Base-by-base conservation (phyloP, 805 yeast species). In the Kuraishia capsulata region DNA sequence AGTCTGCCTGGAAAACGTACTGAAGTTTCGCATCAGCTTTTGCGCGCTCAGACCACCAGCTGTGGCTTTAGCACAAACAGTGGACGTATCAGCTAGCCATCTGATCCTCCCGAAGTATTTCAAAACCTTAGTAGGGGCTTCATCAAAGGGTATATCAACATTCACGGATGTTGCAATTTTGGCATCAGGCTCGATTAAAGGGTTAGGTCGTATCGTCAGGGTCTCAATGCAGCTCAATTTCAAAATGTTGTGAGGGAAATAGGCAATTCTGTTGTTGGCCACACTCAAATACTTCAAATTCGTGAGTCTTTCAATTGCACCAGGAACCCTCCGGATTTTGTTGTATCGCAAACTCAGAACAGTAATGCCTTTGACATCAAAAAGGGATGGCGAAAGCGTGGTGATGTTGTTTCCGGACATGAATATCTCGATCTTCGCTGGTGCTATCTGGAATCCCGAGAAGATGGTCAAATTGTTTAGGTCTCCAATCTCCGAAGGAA, bases 401-500 rank as follows among this genome's bases (percentile, higher is more conserved):
- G 69, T 54, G 11, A 78, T 47, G 29, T 62, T 59, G 51, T 78
- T 78, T 36, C 70, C 65, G 2, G 73, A 59, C 3, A 76, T 65
- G 47, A 70, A 75, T 4, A 78, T 56, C 42, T 77, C 76, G 30
- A 67, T 44, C 5, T 46, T 37, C 1, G 71, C 67, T 19, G 53
- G 49, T n/a, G 51, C 50, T 4, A 65, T 51, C 8, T 47, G 45
- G 1, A 48, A 42, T 4, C 56, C 60, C 44, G 64, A 66, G 40
- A 67, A 65, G 5, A 70, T 52, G n/a, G 76, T 77, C 46, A 76
- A 53, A 39, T 76, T 65, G 46, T 73, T 66, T 44, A 78, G 57
- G 49, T 78, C 85, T 37, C 67, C 67, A 21, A 78, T 63, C 44
- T 76, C 80, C 37, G 72, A 76, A 1, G 85, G 83, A 3, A 78